Evolutionary conservation across 805 yeast genomes (phyloP).

Genomic region (Suhomyces faveliae): DNA sequence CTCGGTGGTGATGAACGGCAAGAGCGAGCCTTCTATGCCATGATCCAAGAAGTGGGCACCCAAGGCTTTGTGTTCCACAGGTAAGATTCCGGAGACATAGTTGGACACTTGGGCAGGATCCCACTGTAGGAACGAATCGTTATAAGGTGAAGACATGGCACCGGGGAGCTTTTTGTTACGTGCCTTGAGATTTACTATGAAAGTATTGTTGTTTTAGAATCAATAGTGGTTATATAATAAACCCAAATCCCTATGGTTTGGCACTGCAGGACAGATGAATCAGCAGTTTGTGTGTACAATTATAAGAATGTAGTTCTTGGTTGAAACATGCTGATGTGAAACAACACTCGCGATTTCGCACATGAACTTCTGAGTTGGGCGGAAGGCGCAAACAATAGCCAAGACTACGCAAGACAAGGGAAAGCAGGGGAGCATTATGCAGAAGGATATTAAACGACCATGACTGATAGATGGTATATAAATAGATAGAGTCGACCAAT

Average conservation of each 20-base stretch:
- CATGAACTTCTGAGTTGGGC: not conserved
- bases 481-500: not conserved
- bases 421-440: not conserved
- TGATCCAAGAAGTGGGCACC: conserved; percentile 47
- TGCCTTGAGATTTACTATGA: not conserved
- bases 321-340: conserved; percentile 1
- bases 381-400: not conserved
- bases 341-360: not conserved
- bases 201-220: not conserved
- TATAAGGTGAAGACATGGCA: conserved; percentile 11
- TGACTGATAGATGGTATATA: not conserved
- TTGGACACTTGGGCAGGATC: conserved; percentile 46
- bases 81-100: conserved; percentile 26
- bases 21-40: conserved; percentile 69
- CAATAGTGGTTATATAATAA: not conserved
- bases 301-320: not conserved
- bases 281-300: not conserved
- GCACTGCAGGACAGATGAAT: not conserved
- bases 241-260: not conserved
- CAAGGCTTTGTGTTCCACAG: conserved; percentile 20
- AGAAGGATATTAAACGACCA: no score
- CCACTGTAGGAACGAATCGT: conserved; percentile 42
- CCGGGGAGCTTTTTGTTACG: not conserved
- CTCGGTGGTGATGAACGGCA: conserved; percentile 64
- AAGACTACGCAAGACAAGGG: not conserved